Evolutionary conservation across 2,329 filamentous ascomycete genomes (phyloP).

Genomic region (Exophiala bonariae): DNA sequence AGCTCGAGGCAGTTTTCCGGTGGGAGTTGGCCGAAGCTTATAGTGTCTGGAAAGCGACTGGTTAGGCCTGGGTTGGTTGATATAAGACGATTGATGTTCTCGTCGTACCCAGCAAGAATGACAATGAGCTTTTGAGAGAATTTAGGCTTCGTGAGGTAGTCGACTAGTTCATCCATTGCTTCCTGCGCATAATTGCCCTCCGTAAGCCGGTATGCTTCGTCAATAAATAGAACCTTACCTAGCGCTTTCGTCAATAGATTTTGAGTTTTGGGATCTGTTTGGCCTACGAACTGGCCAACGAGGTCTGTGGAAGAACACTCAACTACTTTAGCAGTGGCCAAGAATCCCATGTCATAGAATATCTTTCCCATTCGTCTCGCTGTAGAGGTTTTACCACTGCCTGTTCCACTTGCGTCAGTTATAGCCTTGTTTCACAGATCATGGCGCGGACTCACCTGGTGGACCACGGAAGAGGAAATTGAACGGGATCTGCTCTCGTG

Average conservation of each 20-base stretch:
- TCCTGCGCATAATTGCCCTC: slow-evolving; percentile 61
- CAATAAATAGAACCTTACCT: slow-evolving; percentile 73
- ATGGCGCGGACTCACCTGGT: slow-evolving; percentile 61
- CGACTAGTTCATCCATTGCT: slow-evolving; percentile 32
- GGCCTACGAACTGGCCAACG: slow-evolving; percentile 65
- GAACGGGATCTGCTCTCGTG: slow-evolving; percentile 61
- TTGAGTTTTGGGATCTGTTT: slow-evolving; percentile 65
- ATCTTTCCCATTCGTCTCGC: slow-evolving; percentile 72
- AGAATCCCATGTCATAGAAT: slow-evolving; percentile 70
- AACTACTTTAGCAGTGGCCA: slow-evolving; percentile 58
- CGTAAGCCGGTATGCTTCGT: slow-evolving; percentile 75
- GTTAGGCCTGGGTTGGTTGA: slow-evolving; percentile 11
- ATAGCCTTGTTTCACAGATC: slow-evolving; percentile 9
- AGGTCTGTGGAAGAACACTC: slow-evolving; percentile 68
- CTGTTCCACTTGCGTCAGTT: slow-evolving; percentile 12
- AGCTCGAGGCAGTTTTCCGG: slow-evolving; percentile 47
- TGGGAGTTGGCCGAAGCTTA: slow-evolving; percentile 36
- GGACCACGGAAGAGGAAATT: slow-evolving; percentile 68
- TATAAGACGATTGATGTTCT: slow-evolving; percentile 16
- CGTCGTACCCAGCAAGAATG: slow-evolving; percentile 21
- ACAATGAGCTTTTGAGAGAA: slow-evolving; percentile 17
- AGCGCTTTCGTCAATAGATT: slow-evolving; percentile 56
- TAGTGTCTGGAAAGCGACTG: slow-evolving; percentile 14
- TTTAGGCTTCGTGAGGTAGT: slow-evolving; percentile 18
- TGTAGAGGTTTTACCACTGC: slow-evolving; percentile 71